Base-by-base conservation (phyloP, 176 grass and related monocot species). In the Bonia amplexicaulis region DNA sequence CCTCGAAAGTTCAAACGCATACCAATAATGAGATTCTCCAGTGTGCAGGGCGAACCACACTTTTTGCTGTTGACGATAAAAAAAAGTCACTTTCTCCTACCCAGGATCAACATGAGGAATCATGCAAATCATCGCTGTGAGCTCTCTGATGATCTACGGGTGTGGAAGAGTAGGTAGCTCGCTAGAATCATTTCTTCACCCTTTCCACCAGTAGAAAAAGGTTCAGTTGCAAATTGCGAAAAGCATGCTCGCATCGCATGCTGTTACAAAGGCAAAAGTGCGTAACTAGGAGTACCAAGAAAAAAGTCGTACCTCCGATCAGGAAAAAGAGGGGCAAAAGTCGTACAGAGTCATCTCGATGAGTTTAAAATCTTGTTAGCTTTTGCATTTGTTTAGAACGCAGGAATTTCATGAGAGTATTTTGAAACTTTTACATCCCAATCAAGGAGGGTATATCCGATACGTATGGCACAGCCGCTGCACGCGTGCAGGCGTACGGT, bases 31-130 rank as follows among this genome's bases (percentile, higher is more conserved):
- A 79, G 84, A 90, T 87, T 83, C 84, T 51, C 58, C 1, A 9
- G 81, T 79, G 80, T 65, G 80, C 25, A 55, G 66, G 44, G 67
- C 10, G 8, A 25, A 42, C 20, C 17, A 26, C 52, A 13, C 53
- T 25, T 77, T 73, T 54, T 54, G 81, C 74, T 4, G 48, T 74
- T 58, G 74, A 73, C 84, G 80, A 84, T 84, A 78, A 87, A 90
- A 78, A 90, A 90, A 90, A 82, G 89, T 60, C 37, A 17, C 84
- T 90, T 87, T 46, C 26, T 19, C 49, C 26, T 37, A 9, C 51
- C 20, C 87, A 42, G 20, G 45, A 86, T 90, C 79, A 86, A 57
- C 88, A 82, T 16, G 79, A 86, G 73, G 88, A 86, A 86, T 86
- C 88, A 86, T 66, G 83, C 57, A 22, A 69, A 78, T 81, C 73